Evolutionary conservation across 148 eudicot species (phyloP), one percentile per base, ranked within the genome.

Genomic region (Camellia japonica): DNA sequence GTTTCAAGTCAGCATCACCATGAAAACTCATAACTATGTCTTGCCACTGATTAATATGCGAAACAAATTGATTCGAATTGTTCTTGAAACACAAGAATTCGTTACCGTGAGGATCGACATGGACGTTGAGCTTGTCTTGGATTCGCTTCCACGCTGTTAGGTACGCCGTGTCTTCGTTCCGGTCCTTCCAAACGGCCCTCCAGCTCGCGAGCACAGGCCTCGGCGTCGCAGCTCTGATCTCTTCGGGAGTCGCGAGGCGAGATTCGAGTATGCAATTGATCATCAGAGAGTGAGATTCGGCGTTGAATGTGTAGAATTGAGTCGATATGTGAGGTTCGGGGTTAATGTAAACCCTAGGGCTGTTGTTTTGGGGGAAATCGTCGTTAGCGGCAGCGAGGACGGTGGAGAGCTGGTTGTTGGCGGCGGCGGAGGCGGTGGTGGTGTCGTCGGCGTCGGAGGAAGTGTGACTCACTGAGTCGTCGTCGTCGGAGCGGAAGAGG

Each of bases 131-230:
- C 86, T 95, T 95, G 52, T 96, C 99, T 71, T 96, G 99, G 11
- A 96, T 96, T 0, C 99, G 86, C 59, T 96, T 96, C 99, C 99
- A 96, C 1, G 95, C 99, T 2, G 99, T 96, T 20, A 89, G 73
- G 47, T 91, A 96, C 2, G 98, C 99, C 0, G 99, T 96, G 41
- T 93, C 99, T 82, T 93, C 94, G 79, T 93, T 96, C 11, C 99
- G 90, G 82, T 96, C 99, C 84, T 91, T 93, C 99, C 99, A 96
- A 1, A 96, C 99, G 18, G 90, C 83, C 14, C 97, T 84, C 99
- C 99, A 96, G 54, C 93, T 91, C 5, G 86, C 75, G 6, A 96
- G 89, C 41, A 96, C 98, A 0, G 88, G 71, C 2, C 81, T 68
- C 7, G 95, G 87, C 0, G 94, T 93, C 3, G 87, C 97, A 1